Base-by-base conservation (phyloP, 306 rosid species). In the Datisca glomerata region DNA sequence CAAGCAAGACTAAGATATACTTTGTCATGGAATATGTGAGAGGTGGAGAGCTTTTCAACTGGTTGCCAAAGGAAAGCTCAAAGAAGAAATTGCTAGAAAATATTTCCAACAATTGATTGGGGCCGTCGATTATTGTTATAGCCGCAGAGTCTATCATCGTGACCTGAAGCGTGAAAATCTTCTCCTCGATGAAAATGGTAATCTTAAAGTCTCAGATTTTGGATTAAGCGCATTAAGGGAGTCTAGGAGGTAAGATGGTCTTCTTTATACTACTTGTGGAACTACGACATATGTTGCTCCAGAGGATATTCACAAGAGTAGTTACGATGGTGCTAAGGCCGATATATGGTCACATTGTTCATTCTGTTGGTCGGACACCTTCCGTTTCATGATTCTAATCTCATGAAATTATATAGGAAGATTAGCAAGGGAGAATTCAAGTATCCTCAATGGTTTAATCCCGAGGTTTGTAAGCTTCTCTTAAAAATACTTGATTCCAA, bases 281-380 rank as follows among this genome's bases (percentile, higher is more conserved):
- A 81, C 93, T 1, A 86, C 86, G 1, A 64, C 75, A 6, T 73
- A 81, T 24, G 93, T 77, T 0, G 80, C 86, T 3, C 75, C 93
- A 4, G 80, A 81, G 31, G 75, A 77, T 18, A 68, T 77, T 33
- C 60, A 20, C 57, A 68, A 45, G 29, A 69, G 64, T 67, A 87
- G 93, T 2, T 85, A 85, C 39, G 85, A 72, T 39, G 93, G 93
- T 4, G 79, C 81, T 8, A 74, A 61, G 38, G 75, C 81, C 1
- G 95, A 80, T 39, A 80, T 57, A 14, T 80, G 95, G 93, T 85
- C 87, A 59, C 80, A 22, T 73, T 85, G 8, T 85, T 41, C 51
- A 81, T 77, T 60, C 78, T 85, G 2, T 45, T 80, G 39, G 82
- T 85, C 3, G 93, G 89, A 2, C 72, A 22, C 62, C 75, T 77